Percentiles rank a stretch among this genome's conserved stretches.
phyloP scores from a whole-genome alignment of 2,329 filamentous ascomycete species.

The Calcarisporium arbuscula region DNA sequence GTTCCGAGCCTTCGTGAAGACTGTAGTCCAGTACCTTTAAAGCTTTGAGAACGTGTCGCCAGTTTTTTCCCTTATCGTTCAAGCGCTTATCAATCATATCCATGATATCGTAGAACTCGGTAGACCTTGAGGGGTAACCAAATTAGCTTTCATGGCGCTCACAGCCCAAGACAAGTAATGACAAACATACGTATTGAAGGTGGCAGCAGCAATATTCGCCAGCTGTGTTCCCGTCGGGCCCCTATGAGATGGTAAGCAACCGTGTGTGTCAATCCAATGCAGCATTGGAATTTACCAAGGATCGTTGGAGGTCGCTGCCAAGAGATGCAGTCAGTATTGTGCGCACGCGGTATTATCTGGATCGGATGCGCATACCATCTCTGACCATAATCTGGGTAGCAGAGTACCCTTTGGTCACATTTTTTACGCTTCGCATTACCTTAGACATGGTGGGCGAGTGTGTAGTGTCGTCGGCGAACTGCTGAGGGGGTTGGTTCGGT shows the following conservation, averaged over 20 bases:
- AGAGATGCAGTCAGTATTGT: too few relatives aligned
- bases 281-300: too few relatives aligned
- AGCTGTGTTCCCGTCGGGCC: conserved; percentile 96
- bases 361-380: conserved; percentile 66
- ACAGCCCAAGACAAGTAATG: conserved; percentile 1
- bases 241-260: conserved; percentile 33
- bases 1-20: conserved; percentile 91
- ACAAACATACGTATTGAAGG: conserved; percentile 81
- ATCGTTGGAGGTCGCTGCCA: too few relatives aligned
- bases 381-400: conserved; percentile 95
- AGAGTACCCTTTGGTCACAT: conserved; percentile 98
- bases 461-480: too few relatives aligned
- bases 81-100: conserved; percentile 98
- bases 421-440: conserved; percentile 95
- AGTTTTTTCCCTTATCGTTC: conserved; percentile 99
- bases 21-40: conserved; percentile 98
- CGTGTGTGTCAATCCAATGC: too few relatives aligned
- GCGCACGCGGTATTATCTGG: too few relatives aligned
- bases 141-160: conserved; percentile 3
- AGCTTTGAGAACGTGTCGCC: conserved; percentile 96
- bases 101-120: conserved; percentile 99
- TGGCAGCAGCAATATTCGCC: conserved; percentile 97
- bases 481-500: too few relatives aligned
- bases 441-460: conserved; percentile 69
- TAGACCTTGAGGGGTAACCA: conserved; percentile 55